These are phyloP conservation scores for Rhodotorula sphaerocarpa DNA, from an alignment of 768 basidiomycete species.

Conservation along the genomic window DNA sequence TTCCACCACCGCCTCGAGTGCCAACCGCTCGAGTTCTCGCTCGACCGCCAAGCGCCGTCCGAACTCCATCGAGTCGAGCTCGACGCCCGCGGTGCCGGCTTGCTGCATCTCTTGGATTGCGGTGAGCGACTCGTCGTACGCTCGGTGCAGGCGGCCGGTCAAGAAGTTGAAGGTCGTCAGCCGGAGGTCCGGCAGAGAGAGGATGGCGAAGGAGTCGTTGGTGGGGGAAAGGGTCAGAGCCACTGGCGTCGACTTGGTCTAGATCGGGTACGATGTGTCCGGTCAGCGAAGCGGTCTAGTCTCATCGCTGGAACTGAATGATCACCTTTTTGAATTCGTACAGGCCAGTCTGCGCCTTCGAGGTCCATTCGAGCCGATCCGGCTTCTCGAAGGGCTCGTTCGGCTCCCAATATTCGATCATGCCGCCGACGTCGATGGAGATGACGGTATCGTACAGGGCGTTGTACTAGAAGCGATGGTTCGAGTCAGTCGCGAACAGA, in stretches of 20 bases:
- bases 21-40: slow-evolving; percentile 64
- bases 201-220: slow-evolving; percentile 79
- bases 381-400: slow-evolving; percentile 77
- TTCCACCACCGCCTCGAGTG: slow-evolving; percentile 41
- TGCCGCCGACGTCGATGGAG: slow-evolving; percentile 88
- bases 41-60: slow-evolving; percentile 90
- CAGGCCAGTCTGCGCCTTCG: slow-evolving; percentile 81
- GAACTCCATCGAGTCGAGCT: slow-evolving; percentile 98
- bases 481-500: no score
- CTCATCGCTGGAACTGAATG: neutral
- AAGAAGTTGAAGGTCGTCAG: slow-evolving; percentile 89
- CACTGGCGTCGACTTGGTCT: slow-evolving; percentile 87
- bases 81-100: slow-evolving; percentile 62
- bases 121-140: slow-evolving; percentile 86
- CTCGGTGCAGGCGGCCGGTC: slow-evolving; percentile 75
- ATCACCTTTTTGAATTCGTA: slow-evolving; percentile 96
- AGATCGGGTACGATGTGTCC: neutral
- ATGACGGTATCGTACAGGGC: slow-evolving; percentile 82
- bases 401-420: slow-evolving; percentile 94
- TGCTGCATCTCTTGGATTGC: slow-evolving; percentile 99
- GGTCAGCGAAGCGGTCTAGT: neutral
- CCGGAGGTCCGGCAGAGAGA: slow-evolving; percentile 87
- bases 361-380: slow-evolving; percentile 74
- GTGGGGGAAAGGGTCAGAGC: slow-evolving; percentile 86
- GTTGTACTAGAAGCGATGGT: slow-evolving; percentile 73